phyloP scores from a whole-genome alignment of 495 filamentous ascomycete genomes.

The Daldinia vernicosa region DNA sequence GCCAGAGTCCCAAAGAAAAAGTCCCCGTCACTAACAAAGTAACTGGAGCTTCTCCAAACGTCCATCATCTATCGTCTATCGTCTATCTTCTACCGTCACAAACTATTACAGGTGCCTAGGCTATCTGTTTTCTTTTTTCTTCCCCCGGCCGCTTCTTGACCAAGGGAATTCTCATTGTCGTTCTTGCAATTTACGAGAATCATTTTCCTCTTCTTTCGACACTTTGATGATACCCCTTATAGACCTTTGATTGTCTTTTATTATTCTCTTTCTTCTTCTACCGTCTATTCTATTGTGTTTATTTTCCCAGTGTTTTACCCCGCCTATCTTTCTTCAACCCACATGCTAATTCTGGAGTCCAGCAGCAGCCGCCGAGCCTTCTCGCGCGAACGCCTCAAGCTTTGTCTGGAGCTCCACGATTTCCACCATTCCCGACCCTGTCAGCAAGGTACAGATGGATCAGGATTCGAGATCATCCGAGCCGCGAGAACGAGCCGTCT shows the following conservation, averaged over 20 bases:
- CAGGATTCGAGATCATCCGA: conserved; percentile 58
- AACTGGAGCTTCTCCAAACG: conserved; percentile 41
- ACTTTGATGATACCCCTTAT: conserved; percentile 33
- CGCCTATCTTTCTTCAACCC: conserved; percentile 43
- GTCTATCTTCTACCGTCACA: conserved; percentile 26
- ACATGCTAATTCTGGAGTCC: conserved; percentile 51
- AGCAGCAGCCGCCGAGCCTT: conserved; percentile 48
- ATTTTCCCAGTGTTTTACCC: conserved; percentile 33
- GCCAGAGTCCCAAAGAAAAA: conserved; percentile 29
- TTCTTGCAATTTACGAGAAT: conserved; percentile 22
- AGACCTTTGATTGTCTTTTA: conserved; percentile 15
- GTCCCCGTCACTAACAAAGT: conserved; percentile 34
- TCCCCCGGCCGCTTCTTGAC: conserved; percentile 6
- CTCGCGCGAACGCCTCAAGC: conserved; percentile 49
- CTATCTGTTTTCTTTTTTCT: conserved; percentile 20
- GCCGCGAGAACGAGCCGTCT: conserved; percentile 64
- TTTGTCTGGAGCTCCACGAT: conserved; percentile 48
- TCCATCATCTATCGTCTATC: conserved; percentile 20
- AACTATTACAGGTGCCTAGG: conserved; percentile 20
- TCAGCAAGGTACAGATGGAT: conserved; percentile 60
- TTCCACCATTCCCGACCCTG: conserved; percentile 24
- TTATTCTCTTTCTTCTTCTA: conserved; percentile 6
- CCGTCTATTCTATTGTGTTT: conserved; percentile 10
- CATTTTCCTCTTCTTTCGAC: conserved; percentile 17
- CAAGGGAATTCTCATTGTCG: conserved; percentile 21